Evolutionary conservation across 352 stramenopile genomes (phyloP).

Genomic region (Globisporangium parvum): DNA sequence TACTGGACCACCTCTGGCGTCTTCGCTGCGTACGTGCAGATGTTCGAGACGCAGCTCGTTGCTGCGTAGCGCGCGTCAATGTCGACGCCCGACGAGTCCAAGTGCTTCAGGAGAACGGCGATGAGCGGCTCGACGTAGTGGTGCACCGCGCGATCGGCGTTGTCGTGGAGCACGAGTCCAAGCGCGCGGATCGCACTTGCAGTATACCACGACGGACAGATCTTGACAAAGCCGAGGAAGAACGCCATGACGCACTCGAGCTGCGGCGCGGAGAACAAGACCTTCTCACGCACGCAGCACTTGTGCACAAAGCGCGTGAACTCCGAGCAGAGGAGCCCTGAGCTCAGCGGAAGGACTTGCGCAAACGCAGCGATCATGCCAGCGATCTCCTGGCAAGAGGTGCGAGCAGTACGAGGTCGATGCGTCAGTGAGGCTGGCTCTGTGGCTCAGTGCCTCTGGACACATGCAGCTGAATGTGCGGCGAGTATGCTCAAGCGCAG

Average conservation of each 20-base stretch:
- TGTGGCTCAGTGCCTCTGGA: not conserved
- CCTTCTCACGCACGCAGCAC: conserved; percentile 65
- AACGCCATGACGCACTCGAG: conserved; percentile 60
- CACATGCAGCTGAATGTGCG: too few species aligned
- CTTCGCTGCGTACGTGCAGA: conserved; percentile 63
- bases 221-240: conserved; percentile 71
- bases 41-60: conserved; percentile 80
- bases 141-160: conserved; percentile 53
- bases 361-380: conserved; percentile 49
- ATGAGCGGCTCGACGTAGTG: conserved; percentile 64
- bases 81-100: conserved; percentile 74
- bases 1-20: conserved; percentile 62
- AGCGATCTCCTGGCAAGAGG: conserved; percentile 64
- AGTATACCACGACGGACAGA: conserved; percentile 71
- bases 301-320: conserved; percentile 76
- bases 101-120: conserved; percentile 55
- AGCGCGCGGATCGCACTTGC: conserved; percentile 60
- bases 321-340: conserved; percentile 70
- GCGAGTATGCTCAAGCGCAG: not conserved
- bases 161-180: conserved; percentile 72
- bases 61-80: conserved; percentile 81
- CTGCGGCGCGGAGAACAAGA: conserved; percentile 53
- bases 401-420: too few species aligned
- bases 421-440: not conserved
- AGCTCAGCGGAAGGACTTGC: conserved; percentile 58